Evolutionary conservation across 2,329 filamentous ascomycete genomes (phyloP), one percentile per base, ranked within the genome.

Genomic region (Ceratocystis papillata): DNA sequence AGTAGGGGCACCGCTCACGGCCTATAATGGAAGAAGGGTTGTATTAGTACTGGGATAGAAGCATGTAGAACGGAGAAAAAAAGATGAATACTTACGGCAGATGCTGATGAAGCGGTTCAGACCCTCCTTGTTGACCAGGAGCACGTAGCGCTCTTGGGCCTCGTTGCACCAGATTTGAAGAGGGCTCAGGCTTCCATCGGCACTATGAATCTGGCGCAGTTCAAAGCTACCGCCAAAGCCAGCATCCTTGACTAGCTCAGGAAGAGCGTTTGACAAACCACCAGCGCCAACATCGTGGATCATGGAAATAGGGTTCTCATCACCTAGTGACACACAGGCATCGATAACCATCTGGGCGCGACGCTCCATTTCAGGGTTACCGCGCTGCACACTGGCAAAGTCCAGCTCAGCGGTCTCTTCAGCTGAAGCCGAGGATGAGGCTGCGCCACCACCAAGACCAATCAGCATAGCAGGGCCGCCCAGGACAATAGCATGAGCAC

Each of bases 151-250:
- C 76, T 99, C 94, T 74, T 99, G 94, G 0, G 94, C 90, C 75
- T 97, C 93, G 71, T 93, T 96, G 76, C 94, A 96, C 92, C 93
- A 97, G 60, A 99, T 96, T 74, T 97, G 90, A 67, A 99, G 83
- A 22, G 94, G 94, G 72, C 90, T 96, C 88, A 99, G 93, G 73
- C 90, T 88, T 69, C 81, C 85, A 75, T 97, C 94, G 1, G 90
- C 89, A 74, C 85, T 96, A 74, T 96, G 91, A 46, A 99, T 82
- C 72, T 97, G 90, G 69, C 94, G 86, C n/a, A 99, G 81, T 76
- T 99, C 93, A 70, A 99, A 97, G 59, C 85, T 87, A 63, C 92
- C 94, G 66, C 94, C 94, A 64, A 90, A 87, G 0, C 90, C 90
- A 61, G 93, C 91, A 75, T 99, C 94, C 71, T 95, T 89, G 53